Evolutionary conservation across 306 rosid species (phyloP), one percentile per base, ranked within the genome.

Genomic region (Vigna mungo): DNA sequence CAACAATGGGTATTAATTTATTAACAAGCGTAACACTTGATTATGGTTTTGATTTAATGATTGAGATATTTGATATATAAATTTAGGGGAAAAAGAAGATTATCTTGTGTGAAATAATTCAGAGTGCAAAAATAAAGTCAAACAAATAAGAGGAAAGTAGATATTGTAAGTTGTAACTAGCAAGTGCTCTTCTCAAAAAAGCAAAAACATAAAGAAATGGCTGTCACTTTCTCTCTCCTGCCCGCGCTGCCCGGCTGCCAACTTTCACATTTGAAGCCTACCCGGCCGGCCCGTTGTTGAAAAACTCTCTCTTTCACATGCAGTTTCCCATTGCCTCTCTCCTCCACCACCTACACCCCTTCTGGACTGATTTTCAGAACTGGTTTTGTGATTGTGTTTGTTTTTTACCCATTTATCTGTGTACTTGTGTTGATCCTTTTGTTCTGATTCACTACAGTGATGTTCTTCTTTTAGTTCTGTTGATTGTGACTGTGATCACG

Each of bases 221-320:
- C 73, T 76, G 87, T 84, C 87, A 54, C 74, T 84, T 80, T 84
- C 87, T 84, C 87, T 80, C 85, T 80, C 87, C 11, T 84, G 84
- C 82, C 87, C 87, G 4, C 1, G 4, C 73, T 80, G 80, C 87
- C 87, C 87, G 1, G 5, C 4, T 58, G 46, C 69, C 18, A 43
- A 58, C 77, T 76, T 66, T 76, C 82, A 16, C 75, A 60, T 15
- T 72, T 64, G 49, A 49, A 58, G 34, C 51, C 85, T 84, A 82
- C 87, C 87, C 87, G 69, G 46, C 68, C 84, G 75, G 79, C 76
- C 79, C 82, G 73, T 47, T 78, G 75, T 81, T 85, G 88, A 81
- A 49, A 73, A 56, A 60, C 80, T 81, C 68, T 66, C 68, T 78
- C 85, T 78, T 85, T 85, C 85, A 73, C 85, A 78, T 77, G 85